Conservation (phyloP, 225 moss, liverwort and hornwort species). For the Rhytidiadelphus loreus region DNA sequence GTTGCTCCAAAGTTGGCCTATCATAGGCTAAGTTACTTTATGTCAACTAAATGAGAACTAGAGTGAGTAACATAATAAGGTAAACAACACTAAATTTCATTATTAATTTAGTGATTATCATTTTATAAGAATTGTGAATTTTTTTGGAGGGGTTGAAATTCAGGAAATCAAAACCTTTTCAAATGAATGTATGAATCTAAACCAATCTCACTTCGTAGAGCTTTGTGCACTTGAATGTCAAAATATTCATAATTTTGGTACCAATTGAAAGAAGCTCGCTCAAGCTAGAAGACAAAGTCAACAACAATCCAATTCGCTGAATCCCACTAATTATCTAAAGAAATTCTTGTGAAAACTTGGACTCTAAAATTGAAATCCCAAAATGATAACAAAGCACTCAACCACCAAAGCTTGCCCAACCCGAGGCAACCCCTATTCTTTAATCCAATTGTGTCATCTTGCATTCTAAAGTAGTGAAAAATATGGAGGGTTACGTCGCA, state of each 20-base stretch:
- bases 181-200: neutral
- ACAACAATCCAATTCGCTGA: neutral
- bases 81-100: neutral
- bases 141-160: neutral
- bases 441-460: neutral
- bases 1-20: too few relatives aligned
- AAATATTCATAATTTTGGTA: neutral
- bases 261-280: neutral
- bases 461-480: neutral
- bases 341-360: neutral
- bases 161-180: neutral
- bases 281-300: neutral
- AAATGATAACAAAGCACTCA: neutral
- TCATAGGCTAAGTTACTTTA: too few relatives aligned
- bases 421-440: fast-evolving
- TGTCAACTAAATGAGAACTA: neutral
- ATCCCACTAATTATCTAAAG: neutral
- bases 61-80: neutral
- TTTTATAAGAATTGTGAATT: neutral
- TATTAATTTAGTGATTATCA: too few relatives aligned
- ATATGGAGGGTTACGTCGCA: neutral
- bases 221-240: neutral
- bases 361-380: neutral
- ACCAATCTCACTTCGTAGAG: neutral
- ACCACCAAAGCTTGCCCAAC: fast-evolving